phyloP scores from a whole-genome alignment of 2,329 filamentous ascomycete species.

The Tricladium varicosporioides region DNA sequence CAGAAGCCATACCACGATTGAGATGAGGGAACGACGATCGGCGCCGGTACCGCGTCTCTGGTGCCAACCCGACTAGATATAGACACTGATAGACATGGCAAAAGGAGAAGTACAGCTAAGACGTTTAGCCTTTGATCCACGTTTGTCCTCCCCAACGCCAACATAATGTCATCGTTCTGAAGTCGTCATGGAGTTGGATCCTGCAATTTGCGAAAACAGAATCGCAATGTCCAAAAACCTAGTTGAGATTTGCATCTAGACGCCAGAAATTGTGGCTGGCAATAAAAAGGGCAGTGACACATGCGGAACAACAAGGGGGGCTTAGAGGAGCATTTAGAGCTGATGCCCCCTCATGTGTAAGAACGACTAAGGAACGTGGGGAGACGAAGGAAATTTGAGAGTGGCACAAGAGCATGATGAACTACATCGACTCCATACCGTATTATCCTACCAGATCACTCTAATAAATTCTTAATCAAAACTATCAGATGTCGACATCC shows the following conservation, averaged over 20 bases:
- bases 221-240: no score
- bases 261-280: neutral
- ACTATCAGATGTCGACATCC: no score
- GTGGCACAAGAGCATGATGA: no score
- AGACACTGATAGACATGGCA: neutral
- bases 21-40: conserved; percentile 17
- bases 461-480: no score
- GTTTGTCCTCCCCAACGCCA: neutral
- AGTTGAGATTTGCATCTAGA: no score
- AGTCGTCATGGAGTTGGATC: neutral
- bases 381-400: neutral
- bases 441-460: no score
- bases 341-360: neutral
- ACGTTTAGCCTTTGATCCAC: neutral
- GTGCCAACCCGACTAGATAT: neutral
- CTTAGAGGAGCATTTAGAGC: neutral
- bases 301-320: neutral
- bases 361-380: neutral
- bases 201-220: neutral
- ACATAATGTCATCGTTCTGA: neutral
- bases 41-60: conserved; percentile 7
- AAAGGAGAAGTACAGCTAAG: neutral
- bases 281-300: neutral
- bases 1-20: conserved; percentile 18
- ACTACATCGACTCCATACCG: no score